Conservation (phyloP, 306 rosid species). For the Vigna unguiculata region DNA sequence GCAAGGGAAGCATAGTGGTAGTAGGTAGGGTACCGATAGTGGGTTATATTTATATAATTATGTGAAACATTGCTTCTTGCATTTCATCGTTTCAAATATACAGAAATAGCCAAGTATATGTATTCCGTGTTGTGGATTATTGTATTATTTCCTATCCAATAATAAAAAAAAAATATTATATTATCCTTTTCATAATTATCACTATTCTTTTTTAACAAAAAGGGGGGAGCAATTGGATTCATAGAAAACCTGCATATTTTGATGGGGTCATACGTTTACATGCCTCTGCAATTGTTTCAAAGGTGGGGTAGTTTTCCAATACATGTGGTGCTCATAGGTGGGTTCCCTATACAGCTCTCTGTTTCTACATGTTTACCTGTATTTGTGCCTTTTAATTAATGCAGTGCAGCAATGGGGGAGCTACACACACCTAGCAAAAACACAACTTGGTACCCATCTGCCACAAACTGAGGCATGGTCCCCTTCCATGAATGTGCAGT, state of each 20-base stretch:
- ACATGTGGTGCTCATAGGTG: constrained; percentile 36
- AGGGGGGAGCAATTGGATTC: constrained; percentile 30
- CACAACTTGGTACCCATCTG: constrained; percentile 46
- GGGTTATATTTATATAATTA: constrained; percentile 52
- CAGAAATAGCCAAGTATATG: constrained; percentile 66
- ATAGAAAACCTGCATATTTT: constrained; percentile 40
- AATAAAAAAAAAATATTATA: constrained; percentile 43
- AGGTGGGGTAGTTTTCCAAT: constrained; percentile 32
- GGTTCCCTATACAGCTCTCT: constrained; percentile 42
- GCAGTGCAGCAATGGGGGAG: constrained; percentile 32
- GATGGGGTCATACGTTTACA: constrained; percentile 29
- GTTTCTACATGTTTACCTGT: constrained; percentile 40
- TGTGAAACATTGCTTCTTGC: constrained; percentile 64
- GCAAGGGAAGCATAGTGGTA: constrained; percentile 55
- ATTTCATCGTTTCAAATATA: constrained; percentile 57
- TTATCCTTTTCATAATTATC: background rate
- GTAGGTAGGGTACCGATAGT: constrained; percentile 66
- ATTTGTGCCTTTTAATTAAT: constrained; percentile 39
- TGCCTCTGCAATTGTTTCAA: constrained; percentile 31
- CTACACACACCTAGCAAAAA: constrained; percentile 27
- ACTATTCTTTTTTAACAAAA: background rate
- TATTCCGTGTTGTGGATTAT: constrained; percentile 58
- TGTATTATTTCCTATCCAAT: constrained; percentile 65
- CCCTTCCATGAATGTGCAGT: constrained; percentile 41
- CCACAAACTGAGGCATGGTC: constrained; percentile 44